Evolutionary conservation across 2,329 filamentous ascomycete genomes (phyloP), one percentile per base, ranked within the genome.

Genomic region (Nigrograna mackinnonii): DNA sequence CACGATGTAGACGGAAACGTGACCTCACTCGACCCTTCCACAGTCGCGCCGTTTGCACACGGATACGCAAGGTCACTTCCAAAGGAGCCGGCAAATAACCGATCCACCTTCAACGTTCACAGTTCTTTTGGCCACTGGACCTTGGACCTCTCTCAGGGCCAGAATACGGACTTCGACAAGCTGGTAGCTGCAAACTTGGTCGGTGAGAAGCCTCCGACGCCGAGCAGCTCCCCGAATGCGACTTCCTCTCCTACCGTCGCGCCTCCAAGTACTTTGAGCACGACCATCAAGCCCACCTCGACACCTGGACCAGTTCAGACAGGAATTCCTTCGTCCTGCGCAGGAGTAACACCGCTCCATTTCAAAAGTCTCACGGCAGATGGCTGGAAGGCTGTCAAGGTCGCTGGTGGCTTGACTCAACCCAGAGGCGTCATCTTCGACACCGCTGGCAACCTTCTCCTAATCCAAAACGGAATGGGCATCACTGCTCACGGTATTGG

Each of bases 401-500:
- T 74, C 21, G 69, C 69, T 5, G 70, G 67, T 2, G 61, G 62
- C 6, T 45, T 74, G n/a, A 55, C 47, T 5, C 57, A 62, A 32
- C 72, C 72, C 13, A 62, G 72, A 21, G 64, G 67, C 2, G 58
- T 75, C 11, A 43, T 57, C 5, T 66, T 73, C 37, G 72, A 75
- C 42, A 52, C 44, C 6, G 55, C 55, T 4, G 72, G 70, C 1
- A 67, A 72, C 44, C 55, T 75, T 4, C 59, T 75, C 3, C 55
- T 74, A 6, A 56, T 73, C 3, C 64, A 74, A 44, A 59, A 62
- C 30, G 63, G 66, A 9, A 38, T 55, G 17, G 71, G 72, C 2
- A 64, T 75, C 17, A 65, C 58, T 18, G 68, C 55, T 11, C 62
- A 73, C 37, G 67, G 57, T n/a, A 44, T 74, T 7, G 60, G 60